These are phyloP conservation scores for Goffeauzyma gilvescens DNA, from an alignment of 768 basidiomycete genomes.

Conservation along the genomic window DNA sequence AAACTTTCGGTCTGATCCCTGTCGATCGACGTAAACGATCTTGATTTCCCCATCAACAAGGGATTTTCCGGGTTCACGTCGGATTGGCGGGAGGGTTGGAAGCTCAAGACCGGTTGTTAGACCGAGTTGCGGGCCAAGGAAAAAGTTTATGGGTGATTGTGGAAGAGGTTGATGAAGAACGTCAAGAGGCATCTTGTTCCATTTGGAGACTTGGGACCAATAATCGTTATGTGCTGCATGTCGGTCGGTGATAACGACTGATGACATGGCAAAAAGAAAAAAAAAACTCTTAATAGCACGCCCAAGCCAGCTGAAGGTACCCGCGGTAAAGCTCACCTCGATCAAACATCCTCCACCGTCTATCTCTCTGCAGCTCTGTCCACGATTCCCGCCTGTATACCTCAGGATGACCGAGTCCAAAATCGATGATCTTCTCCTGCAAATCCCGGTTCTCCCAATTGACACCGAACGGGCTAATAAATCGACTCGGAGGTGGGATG, in stretches of 20 bases:
- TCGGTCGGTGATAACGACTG: constrained; percentile 15
- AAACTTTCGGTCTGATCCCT: constrained; percentile 38
- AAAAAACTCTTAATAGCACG: not conserved
- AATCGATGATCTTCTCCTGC: constrained; percentile 12
- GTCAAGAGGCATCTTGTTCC: constrained; percentile 17
- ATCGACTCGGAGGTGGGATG: constrained; percentile 1
- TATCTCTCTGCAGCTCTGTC: constrained; percentile 4
- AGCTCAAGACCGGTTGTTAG: not conserved
- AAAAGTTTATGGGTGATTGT: constrained; percentile 1
- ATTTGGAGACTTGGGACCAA: constrained; percentile 1
- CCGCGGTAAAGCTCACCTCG: constrained; percentile 5
- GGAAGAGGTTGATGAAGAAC: constrained; percentile 12
- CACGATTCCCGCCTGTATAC: constrained; percentile 8
- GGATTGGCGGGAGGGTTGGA: constrained; percentile 5
- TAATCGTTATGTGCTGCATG: constrained; percentile 13
- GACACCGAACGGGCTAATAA: constrained; percentile 26
- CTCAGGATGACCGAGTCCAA: constrained; percentile 8
- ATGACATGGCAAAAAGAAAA: too few relatives aligned
- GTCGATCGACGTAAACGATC: constrained; percentile 56
- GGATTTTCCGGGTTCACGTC: constrained; percentile 2
- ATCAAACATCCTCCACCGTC: constrained; percentile 12
- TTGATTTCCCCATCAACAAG: constrained; percentile 5
- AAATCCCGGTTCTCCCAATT: constrained; percentile 15
- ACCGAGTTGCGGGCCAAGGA: constrained; percentile 4
- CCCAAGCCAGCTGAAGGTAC: not conserved